phyloP scores from a whole-genome alignment of 441 rosid species.

The Erysimum cheiri region DNA sequence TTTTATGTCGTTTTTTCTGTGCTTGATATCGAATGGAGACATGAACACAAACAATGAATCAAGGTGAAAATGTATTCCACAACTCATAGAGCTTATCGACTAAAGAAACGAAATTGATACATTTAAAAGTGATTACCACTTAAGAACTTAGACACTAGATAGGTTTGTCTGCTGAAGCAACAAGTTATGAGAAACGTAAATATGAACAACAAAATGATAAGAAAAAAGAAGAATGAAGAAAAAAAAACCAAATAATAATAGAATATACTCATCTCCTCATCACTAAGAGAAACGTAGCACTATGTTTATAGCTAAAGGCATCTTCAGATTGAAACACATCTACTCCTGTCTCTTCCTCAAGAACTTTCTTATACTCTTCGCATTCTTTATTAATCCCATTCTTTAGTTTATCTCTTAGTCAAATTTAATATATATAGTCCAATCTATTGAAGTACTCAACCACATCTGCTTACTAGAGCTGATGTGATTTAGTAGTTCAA shows the following conservation, averaged over 20 bases:
- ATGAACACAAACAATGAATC: too few relatives aligned
- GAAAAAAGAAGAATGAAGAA: background rate
- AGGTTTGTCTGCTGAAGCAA: too few relatives aligned
- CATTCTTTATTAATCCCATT: conserved; percentile 7
- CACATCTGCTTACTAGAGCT: conserved; percentile 33
- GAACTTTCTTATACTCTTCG: background rate
- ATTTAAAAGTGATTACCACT: too few relatives aligned
- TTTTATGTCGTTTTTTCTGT: too few relatives aligned
- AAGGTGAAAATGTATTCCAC: too few relatives aligned
- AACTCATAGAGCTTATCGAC: too few relatives aligned
- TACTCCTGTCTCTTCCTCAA: conserved; percentile 15
- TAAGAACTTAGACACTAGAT: too few relatives aligned
- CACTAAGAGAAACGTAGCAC: conserved; percentile 32
- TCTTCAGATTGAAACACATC: background rate
- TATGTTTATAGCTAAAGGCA: conserved; percentile 18
- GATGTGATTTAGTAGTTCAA: conserved; percentile 41
- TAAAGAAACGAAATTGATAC: too few relatives aligned
- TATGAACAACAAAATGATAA: background rate
- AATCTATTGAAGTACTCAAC: conserved; percentile 43
- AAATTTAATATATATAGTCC: conserved; percentile 36
- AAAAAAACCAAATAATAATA: background rate
- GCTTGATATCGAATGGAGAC: too few relatives aligned
- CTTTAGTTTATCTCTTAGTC: conserved; percentile 15
- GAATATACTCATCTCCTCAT: conserved; percentile 23
- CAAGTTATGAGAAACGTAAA: too few relatives aligned